These are phyloP conservation scores for Melanomma pulvis-pyrius DNA, from an alignment of 495 filamentous ascomycete genomes.

Conservation along the genomic window DNA sequence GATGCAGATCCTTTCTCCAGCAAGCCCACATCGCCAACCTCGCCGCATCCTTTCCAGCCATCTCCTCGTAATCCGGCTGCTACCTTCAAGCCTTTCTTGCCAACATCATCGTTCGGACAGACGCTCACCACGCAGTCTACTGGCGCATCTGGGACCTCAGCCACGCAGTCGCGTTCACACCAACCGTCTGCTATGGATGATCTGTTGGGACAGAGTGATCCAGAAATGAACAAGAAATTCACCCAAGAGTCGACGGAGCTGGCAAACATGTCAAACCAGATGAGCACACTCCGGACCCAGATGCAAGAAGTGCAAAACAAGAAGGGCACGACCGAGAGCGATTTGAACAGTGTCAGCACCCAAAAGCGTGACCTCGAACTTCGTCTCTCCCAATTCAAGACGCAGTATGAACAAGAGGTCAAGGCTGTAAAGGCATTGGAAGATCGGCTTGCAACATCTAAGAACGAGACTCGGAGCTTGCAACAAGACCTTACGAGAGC, in stretches of 20 bases:
- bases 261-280: constrained; percentile 95
- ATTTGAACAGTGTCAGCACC: constrained; percentile 71
- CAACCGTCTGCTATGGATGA: constrained; percentile 73
- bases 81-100: constrained; percentile 86
- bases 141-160: constrained; percentile 63
- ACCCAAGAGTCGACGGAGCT: constrained; percentile 87
- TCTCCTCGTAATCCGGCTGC: constrained; percentile 50
- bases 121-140: constrained; percentile 76
- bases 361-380: constrained; percentile 93
- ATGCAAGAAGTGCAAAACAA: constrained; percentile 89
- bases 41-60: constrained; percentile 49
- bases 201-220: constrained; percentile 90
- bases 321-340: constrained; percentile 72
- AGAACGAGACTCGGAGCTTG: constrained; percentile 79
- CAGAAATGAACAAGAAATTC: constrained; percentile 83
- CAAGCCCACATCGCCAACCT: constrained; percentile 54
- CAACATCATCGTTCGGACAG: constrained; percentile 87
- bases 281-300: constrained; percentile 84
- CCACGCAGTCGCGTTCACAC: constrained; percentile 39
- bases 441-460: constrained; percentile 73
- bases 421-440: constrained; percentile 82
- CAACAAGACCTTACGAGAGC: constrained; percentile 78
- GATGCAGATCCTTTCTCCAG: constrained; percentile 62
- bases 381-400: constrained; percentile 77
- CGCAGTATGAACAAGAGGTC: constrained; percentile 90